These are phyloP conservation scores for Pyrenochaeta sp. DNA, from an alignment of 2,329 filamentous ascomycete genomes.

Conservation along the genomic window DNA sequence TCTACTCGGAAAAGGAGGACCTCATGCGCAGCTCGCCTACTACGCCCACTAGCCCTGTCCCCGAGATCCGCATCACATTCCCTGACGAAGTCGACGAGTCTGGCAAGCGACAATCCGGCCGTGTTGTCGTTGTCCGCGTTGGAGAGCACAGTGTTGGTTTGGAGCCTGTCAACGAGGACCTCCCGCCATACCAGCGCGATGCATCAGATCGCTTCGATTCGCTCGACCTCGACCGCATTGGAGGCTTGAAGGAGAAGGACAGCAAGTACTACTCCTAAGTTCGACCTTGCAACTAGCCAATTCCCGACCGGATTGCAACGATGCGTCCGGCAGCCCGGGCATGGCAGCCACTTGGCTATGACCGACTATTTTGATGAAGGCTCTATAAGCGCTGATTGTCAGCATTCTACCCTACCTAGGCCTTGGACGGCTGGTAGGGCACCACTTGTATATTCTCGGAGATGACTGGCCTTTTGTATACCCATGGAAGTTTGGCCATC, in stretches of 20 bases:
- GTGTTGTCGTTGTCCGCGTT: slow-evolving; percentile 90
- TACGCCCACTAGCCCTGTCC: slow-evolving; percentile 80
- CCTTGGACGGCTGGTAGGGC: slow-evolving; percentile 23
- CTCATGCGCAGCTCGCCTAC: slow-evolving; percentile 79
- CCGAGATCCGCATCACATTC: slow-evolving; percentile 98
- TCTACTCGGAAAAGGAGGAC: slow-evolving; percentile 81
- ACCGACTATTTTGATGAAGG: slow-evolving; percentile 46
- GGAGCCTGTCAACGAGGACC: slow-evolving; percentile 80
- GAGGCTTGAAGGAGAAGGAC: slow-evolving; percentile 92
- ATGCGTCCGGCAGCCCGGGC: slow-evolving; percentile 25
- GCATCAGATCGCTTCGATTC: slow-evolving; percentile 85
- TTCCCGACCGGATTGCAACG: slow-evolving; percentile 25
- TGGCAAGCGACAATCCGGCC: slow-evolving; percentile 82
- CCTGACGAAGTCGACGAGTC: slow-evolving; percentile 89
- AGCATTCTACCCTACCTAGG: slow-evolving; percentile 29
- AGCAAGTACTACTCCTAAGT: slow-evolving; percentile 55
- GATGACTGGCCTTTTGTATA: slow-evolving; percentile 37
- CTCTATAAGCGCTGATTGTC: slow-evolving; percentile 40
- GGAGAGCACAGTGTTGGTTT: slow-evolving; percentile 89
- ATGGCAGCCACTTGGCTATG: slow-evolving; percentile 49
- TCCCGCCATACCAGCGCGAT: slow-evolving; percentile 90
- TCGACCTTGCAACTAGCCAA: slow-evolving; percentile 12
- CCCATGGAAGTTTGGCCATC: slow-evolving; percentile 32
- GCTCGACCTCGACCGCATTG: slow-evolving; percentile 92
- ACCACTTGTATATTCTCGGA: slow-evolving; percentile 50